Conservation (phyloP, 1,284 basidiomycete species). For the Cutaneotrichosporon sp. region DNA sequence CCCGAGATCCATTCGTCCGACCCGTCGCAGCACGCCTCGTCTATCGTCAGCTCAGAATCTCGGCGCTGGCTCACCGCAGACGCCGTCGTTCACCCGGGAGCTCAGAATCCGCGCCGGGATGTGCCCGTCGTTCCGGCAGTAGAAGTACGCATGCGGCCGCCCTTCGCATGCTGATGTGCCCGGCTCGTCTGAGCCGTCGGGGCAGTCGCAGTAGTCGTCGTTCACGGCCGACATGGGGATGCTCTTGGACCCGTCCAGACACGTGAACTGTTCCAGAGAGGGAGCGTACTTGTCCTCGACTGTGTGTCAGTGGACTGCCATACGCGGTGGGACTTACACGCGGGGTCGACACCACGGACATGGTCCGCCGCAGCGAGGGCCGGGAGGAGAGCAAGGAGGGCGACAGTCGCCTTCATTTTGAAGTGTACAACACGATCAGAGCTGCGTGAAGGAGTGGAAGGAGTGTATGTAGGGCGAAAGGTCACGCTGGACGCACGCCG, state of each 20-base stretch:
- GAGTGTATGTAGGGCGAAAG: no score
- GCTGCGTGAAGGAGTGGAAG: background rate
- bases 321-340: slow-evolving; percentile 10
- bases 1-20: slow-evolving; percentile 73
- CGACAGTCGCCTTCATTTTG: slow-evolving; percentile 5
- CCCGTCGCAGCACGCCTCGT: slow-evolving; percentile 95
- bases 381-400: slow-evolving; percentile 12
- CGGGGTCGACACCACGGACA: slow-evolving; percentile 17
- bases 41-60: slow-evolving; percentile 50
- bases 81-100: slow-evolving; percentile 86
- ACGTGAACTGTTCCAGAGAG: slow-evolving; percentile 27
- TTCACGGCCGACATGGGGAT: slow-evolving; percentile 71
- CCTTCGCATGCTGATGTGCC: slow-evolving; percentile 79
- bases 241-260: slow-evolving; percentile 38
- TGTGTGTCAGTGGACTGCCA: slow-evolving; percentile 7
- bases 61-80: slow-evolving; percentile 68
- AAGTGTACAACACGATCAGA: background rate
- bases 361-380: slow-evolving; percentile 6
- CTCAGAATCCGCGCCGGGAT: slow-evolving; percentile 71
- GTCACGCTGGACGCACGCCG: background rate
- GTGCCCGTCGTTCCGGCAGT: slow-evolving; percentile 85
- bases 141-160: slow-evolving; percentile 60
- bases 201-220: slow-evolving; percentile 92
- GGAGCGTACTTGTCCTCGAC: slow-evolving; percentile 16
- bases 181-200: slow-evolving; percentile 89